Percentiles rank a stretch among this genome's conserved stretches.
Conservation (phyloP, 768 basidiomycete species). For the Tricholoma sp. region DNA sequence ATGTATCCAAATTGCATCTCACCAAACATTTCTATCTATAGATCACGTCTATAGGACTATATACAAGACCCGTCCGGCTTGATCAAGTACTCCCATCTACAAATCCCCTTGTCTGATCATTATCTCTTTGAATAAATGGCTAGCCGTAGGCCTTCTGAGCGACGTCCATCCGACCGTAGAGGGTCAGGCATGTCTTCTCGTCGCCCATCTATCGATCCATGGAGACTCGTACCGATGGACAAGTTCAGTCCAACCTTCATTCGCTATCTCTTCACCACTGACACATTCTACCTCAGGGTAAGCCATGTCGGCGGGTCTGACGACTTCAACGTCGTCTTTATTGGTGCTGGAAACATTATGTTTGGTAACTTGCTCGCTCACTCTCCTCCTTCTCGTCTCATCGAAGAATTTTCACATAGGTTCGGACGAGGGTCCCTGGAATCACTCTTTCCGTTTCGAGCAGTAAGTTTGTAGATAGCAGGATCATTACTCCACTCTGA, state of each 20-base stretch:
- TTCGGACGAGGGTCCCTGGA: slow-evolving; percentile 88
- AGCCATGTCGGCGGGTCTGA: slow-evolving; percentile 54
- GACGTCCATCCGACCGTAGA: slow-evolving; percentile 42
- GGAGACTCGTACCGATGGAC: slow-evolving; percentile 74
- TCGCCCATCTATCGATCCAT: slow-evolving; percentile 73
- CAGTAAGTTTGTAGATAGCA: slow-evolving; percentile 44
- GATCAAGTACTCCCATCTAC: not conserved
- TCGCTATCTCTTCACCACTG: slow-evolving; percentile 6
- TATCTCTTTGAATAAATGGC: slow-evolving; percentile 16
- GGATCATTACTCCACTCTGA: not conserved
- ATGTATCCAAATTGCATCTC: not conserved
- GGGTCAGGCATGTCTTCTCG: slow-evolving; percentile 47
- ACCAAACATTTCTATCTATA: no score
- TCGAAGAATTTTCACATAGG: slow-evolving; percentile 37
- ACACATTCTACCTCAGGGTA: slow-evolving; percentile 28
- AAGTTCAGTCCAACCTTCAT: slow-evolving; percentile 39
- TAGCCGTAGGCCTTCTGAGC: slow-evolving; percentile 43
- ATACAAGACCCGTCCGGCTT: no score
- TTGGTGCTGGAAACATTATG: slow-evolving; percentile 98
- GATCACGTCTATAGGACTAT: no score
- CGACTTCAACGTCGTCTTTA: slow-evolving; percentile 90
- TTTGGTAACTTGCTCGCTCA: slow-evolving; percentile 54
- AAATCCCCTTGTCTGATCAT: slow-evolving; percentile 3
- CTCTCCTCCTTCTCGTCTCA: not conserved
- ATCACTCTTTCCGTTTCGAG: slow-evolving; percentile 88